These are phyloP conservation scores for Ilex paraguariensis DNA, from an alignment of 305 asterid genomes.

Conservation along the genomic window DNA sequence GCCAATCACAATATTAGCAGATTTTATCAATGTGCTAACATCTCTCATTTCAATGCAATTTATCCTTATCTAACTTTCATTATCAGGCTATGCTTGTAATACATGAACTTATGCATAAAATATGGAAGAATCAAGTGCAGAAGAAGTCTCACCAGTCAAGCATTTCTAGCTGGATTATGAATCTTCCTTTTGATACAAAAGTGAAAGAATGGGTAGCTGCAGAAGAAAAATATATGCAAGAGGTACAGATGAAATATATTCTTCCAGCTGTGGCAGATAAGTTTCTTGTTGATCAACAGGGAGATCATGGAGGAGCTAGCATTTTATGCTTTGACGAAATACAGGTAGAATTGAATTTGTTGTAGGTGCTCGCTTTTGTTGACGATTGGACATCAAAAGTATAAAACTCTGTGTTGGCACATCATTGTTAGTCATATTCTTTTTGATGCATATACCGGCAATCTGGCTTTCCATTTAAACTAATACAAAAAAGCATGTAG, in stretches of 20 bases:
- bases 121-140: conserved; percentile 66
- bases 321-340: conserved; percentile 93
- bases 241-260: conserved; percentile 71
- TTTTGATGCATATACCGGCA: no score
- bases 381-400: no score
- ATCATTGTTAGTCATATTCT: no score
- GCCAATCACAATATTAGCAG: no score
- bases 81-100: conserved; percentile 93
- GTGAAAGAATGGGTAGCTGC: conserved; percentile 91
- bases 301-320: conserved; percentile 67
- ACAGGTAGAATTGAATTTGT: conserved; percentile 43
- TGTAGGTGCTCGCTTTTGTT: no score
- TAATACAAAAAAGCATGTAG: no score
- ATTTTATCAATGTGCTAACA: no score
- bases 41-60: not conserved
- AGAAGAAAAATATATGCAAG: conserved; percentile 90
- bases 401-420: no score
- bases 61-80: conserved; percentile 4
- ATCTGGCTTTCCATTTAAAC: no score
- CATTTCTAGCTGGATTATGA: conserved; percentile 73
- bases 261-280: conserved; percentile 96
- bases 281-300: conserved; percentile 68
- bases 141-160: conserved; percentile 65
- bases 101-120: conserved; percentile 88
- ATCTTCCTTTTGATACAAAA: conserved; percentile 84